phyloP scores from a whole-genome alignment of 2,329 filamentous ascomycete species.

The Aspergillus phoenicis region DNA sequence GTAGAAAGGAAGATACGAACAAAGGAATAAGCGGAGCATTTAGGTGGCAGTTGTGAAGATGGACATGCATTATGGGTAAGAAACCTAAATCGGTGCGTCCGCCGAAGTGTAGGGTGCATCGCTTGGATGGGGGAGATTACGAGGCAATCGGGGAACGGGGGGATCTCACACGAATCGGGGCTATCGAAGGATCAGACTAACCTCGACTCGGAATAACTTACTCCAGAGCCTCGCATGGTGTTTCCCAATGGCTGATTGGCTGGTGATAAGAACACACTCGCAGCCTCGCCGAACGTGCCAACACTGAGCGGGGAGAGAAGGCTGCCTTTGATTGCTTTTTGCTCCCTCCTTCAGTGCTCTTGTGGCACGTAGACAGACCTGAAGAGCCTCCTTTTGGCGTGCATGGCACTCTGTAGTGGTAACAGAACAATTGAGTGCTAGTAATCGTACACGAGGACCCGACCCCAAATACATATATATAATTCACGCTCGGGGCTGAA shows the following conservation, averaged over 20 bases:
- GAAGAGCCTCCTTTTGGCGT: no score
- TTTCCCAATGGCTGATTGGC: background rate
- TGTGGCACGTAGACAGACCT: no score
- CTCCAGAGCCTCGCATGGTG: background rate
- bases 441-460: no score
- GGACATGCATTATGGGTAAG: no score
- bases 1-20: background rate
- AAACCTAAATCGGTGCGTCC: no score
- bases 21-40: background rate
- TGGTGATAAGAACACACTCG: background rate
- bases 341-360: no score
- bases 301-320: background rate
- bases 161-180: background rate
- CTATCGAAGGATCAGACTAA: background rate
- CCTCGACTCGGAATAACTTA: background rate
- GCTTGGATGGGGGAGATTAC: background rate
- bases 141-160: background rate
- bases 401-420: no score
- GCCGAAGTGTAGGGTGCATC: no score
- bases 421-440: no score
- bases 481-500: no score
- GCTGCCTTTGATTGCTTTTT: background rate
- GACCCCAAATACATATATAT: no score
- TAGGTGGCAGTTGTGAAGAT: background rate
- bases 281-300: background rate